Evolutionary conservation across 768 basidiomycete species (phyloP).

Genomic region (Xerocomellus amylosporus): DNA sequence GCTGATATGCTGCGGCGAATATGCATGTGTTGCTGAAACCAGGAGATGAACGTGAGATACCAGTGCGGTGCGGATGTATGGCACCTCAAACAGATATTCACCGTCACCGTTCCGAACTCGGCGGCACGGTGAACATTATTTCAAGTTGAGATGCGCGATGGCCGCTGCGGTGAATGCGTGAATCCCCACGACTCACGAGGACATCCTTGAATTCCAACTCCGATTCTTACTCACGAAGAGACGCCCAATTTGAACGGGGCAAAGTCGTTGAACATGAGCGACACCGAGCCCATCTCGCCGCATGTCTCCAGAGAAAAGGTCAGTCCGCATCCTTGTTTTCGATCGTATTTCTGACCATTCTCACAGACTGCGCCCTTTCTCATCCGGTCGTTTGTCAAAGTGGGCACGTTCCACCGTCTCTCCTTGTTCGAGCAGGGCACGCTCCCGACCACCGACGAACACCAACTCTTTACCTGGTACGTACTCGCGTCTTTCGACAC

Average conservation of each 20-base stretch:
- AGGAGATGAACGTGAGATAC: background rate
- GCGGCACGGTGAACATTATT: no score
- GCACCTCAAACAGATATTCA: no score
- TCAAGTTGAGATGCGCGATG: no score
- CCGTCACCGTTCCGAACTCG: no score
- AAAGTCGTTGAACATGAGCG: constrained; percentile 21
- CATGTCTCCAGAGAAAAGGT: constrained; percentile 60
- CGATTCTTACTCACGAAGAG: background rate
- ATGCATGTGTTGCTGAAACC: no score
- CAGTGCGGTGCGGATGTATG: no score
- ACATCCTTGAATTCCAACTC: no score
- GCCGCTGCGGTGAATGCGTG: no score
- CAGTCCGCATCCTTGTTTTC: background rate
- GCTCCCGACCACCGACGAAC: constrained; percentile 76
- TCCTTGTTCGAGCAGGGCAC: constrained; percentile 74
- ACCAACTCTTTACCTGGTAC: constrained; percentile 80
- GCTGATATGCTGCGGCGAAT: background rate
- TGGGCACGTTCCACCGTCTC: constrained; percentile 73
- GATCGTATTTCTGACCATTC: background rate
- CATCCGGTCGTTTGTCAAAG: constrained; percentile 78
- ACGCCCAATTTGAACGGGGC: background rate
- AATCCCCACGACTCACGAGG: no score
- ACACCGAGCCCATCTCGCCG: constrained; percentile 43
- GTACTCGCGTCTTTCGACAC: constrained; percentile 10
- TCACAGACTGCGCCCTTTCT: constrained; percentile 75